phyloP scores from a whole-genome alignment of 73 alveolate genomes.

The Paraurostyla sp. region DNA sequence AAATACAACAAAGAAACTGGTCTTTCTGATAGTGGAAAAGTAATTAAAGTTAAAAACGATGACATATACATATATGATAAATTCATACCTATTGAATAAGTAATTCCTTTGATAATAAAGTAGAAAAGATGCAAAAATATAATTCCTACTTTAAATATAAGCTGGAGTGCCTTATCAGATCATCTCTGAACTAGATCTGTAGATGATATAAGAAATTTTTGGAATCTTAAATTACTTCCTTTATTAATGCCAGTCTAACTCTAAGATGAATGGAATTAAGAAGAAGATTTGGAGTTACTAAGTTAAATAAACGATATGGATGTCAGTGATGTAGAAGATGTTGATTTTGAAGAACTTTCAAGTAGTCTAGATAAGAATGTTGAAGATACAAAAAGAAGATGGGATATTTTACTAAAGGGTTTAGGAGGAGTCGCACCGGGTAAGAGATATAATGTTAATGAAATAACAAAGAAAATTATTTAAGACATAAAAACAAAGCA shows the following conservation, averaged over 20 bases:
- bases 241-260: not conserved
- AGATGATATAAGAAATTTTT: constrained; percentile 53
- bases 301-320: not conserved
- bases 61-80: constrained; percentile 46
- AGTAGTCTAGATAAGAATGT: not conserved
- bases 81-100: not conserved
- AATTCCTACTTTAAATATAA: constrained; percentile 18
- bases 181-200: not conserved
- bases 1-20: not conserved
- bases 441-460: not conserved
- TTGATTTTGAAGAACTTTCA: constrained; percentile 20
- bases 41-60: constrained; percentile 25
- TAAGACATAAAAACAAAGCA: constrained; percentile 36
- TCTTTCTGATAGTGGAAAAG: not conserved
- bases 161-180: constrained; percentile 43
- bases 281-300: constrained; percentile 35
- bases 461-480: not conserved
- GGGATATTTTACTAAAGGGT: constrained; percentile 58
- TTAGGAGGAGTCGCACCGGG: constrained; percentile 56
- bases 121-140: constrained; percentile 28
- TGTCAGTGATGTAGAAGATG: not conserved
- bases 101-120: constrained; percentile 16
- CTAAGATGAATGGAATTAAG: constrained; percentile 37
- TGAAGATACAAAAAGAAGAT: constrained; percentile 26
- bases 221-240: constrained; percentile 31